Percentiles rank a stretch among this genome's conserved stretches.
Evolutionary conservation across 306 rosid genomes (phyloP).

Genomic region (Hippophae gyantsensis): DNA sequence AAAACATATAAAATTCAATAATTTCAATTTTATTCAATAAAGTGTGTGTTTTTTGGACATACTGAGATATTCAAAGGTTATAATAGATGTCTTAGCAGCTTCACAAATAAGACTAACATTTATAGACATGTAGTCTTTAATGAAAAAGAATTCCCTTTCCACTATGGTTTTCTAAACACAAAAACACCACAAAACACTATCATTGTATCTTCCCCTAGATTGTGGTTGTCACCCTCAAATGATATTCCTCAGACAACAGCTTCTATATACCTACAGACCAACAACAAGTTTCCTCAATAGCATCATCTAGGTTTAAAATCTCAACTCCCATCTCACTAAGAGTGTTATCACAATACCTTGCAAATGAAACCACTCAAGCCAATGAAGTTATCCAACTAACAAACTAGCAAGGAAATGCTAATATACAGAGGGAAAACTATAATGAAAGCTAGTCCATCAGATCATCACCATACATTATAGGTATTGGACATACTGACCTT

Average conservation of each 20-base stretch:
- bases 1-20: no score
- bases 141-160: not conserved
- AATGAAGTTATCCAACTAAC: not conserved
- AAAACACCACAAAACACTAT: not conserved
- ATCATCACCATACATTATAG: not conserved
- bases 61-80: no score
- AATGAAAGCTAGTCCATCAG: not conserved
- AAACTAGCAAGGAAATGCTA: not conserved
- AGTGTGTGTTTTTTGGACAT: no score
- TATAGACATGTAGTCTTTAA: no score
- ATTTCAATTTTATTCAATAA: no score
- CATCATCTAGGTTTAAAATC: not conserved
- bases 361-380: not conserved
- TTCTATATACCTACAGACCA: not conserved
- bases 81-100: no score
- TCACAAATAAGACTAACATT: no score
- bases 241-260: not conserved
- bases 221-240: not conserved
- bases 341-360: not conserved
- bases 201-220: not conserved
- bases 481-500: no score
- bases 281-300: not conserved
- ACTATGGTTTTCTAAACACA: not conserved
- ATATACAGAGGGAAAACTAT: not conserved
- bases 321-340: not conserved